Evolutionary conservation across 2,329 filamentous ascomycete species (phyloP), one percentile per base, ranked within the genome.

Genomic region (Hortaea sp.): DNA sequence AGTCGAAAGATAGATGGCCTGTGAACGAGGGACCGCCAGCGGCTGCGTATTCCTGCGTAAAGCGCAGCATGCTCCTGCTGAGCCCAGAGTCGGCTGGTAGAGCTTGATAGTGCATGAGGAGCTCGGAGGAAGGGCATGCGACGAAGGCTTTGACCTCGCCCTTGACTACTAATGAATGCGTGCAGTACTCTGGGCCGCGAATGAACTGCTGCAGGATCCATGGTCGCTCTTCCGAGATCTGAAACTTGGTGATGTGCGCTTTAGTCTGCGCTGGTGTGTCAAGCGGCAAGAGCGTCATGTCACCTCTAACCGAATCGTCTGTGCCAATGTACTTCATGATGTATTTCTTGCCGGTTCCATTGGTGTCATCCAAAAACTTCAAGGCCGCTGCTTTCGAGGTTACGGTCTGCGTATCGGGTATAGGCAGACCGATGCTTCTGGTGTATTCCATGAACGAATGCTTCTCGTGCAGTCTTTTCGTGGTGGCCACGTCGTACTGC

Each of bases 141-240:
- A 79, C 75, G 53, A 88, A 87, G 0, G 76, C 77, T 42, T 75
- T 75, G 11, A 89, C 74, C 31, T 74, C 63, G 1, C 84, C 84
- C 0, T 69, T 65, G n/a, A 88, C 69, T 4, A 88, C 66, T 2
- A 88, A 69, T 0, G 82, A 68, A 54, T 88, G 84, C 0, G 84
- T 86, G 63, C 81, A 85, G 59, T 81, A 88, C 60, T 88, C 83
- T 0, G 71, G 69, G 1, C 77, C 75, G 0, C 73, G 70, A 50
- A 85, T 76, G 60, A 75, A 85, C 58, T 87, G 78, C 58, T 89
- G 83, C 27, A 88, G 60, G 49, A 87, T 71, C 74, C 80, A 86
- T 0, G 82, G 76, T 2, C 70, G 68, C 0, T 71, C 59, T 9
- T 69, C 62, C 2, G 76, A 77, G 38, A 83, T 76, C 1, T 61